phyloP scores from a whole-genome alignment of 352 stramenopile species.

The Plasmopara halstedii region DNA sequence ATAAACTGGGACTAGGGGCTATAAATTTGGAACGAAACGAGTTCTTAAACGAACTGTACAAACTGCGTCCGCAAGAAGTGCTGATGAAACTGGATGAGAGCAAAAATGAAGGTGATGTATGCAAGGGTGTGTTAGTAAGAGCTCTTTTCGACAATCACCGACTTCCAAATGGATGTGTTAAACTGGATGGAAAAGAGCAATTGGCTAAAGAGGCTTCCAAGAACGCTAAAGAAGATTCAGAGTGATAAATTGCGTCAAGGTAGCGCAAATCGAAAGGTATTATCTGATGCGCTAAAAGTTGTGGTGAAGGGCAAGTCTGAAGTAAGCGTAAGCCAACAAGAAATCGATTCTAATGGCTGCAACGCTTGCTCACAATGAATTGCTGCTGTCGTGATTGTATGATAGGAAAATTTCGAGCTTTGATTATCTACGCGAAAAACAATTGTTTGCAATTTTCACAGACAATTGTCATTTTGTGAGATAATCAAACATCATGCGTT shows the following conservation, averaged over 20 bases:
- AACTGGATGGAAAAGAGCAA: neutral
- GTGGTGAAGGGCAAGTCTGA: conserved; percentile 24
- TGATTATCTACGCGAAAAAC: too few species aligned
- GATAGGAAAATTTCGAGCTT: too few species aligned
- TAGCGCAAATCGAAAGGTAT: conserved; percentile 22
- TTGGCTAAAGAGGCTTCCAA: conserved; percentile 2
- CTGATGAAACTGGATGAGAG: conserved; percentile 35
- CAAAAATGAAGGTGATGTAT: conserved; percentile 30
- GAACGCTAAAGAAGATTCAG: conserved; percentile 3
- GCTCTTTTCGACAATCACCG: conserved; percentile 45
- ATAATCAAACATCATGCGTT: conserved; percentile 1
- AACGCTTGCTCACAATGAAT: conserved; percentile 7
- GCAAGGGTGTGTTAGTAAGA: conserved; percentile 39
- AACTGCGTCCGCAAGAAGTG: conserved; percentile 43
- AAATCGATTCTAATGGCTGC: conserved; percentile 1
- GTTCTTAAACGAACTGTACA: conserved; percentile 67
- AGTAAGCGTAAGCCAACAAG: conserved; percentile 2
- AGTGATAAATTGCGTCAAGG: conserved; percentile 14
- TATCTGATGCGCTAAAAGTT: conserved; percentile 11
- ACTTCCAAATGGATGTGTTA: conserved; percentile 6
- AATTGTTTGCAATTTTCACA: too few species aligned
- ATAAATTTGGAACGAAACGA: conserved; percentile 58
- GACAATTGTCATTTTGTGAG: too few species aligned
- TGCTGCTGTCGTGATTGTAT: conserved; percentile 12
- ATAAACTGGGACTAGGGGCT: conserved; percentile 78